A percentile compares a stretch with the other conserved stretches of the same genome.
These are phyloP conservation scores for Leccinum pachyderme DNA, from an alignment of 1,284 basidiomycete genomes.

Conservation along the genomic window DNA sequence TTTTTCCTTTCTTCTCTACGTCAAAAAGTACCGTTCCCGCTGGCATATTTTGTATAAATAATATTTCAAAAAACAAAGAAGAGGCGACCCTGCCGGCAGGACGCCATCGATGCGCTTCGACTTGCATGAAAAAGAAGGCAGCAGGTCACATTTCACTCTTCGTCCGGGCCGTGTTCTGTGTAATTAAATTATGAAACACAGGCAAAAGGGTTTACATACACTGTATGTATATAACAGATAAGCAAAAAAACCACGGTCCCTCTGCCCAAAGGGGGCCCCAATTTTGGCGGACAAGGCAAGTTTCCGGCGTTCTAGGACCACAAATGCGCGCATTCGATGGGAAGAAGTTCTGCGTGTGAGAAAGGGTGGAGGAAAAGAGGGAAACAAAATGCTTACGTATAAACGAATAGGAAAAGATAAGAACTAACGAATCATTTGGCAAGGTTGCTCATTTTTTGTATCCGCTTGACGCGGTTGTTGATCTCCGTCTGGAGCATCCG, in stretches of 20 bases:
- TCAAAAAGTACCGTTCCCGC: constrained; percentile 14
- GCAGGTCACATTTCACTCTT: constrained; percentile 8
- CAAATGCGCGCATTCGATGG: neutral
- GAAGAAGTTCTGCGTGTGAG: neutral
- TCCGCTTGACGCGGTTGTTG: constrained; percentile 56
- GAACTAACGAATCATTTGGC: constrained; percentile 14
- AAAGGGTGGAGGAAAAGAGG: neutral
- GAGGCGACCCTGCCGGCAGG: constrained; percentile 15
- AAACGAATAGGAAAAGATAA: neutral
- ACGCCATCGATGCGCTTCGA: neutral
- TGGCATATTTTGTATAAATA: neutral
- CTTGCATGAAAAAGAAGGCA: neutral
- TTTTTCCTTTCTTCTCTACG: neutral
- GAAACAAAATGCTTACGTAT: neutral
- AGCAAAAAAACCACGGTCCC: neutral
- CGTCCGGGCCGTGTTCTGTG: constrained; percentile 1
- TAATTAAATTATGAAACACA: constrained; percentile 11
- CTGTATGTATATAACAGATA: neutral
- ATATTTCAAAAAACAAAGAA: neutral
- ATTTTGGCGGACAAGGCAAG: neutral
- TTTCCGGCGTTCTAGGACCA: neutral
- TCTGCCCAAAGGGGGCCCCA: neutral
- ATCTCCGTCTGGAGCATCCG: constrained; percentile 56
- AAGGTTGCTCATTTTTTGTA: constrained; percentile 53
- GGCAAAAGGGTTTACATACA: neutral